Evolutionary conservation across 2,329 filamentous ascomycete genomes (phyloP).

Genomic region (Fusarium algeriense): DNA sequence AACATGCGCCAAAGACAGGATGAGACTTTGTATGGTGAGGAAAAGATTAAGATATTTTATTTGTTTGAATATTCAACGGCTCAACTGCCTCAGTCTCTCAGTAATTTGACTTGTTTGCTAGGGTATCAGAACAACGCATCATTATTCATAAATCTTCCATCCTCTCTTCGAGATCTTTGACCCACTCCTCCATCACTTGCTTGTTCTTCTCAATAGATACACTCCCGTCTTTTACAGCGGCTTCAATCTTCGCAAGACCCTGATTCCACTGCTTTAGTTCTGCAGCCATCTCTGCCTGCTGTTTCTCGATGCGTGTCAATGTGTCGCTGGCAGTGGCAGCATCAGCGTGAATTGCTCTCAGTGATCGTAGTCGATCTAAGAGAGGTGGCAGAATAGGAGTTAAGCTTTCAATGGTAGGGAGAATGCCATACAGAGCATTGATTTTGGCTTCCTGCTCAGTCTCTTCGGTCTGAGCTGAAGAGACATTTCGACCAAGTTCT

Average conservation of each 20-base stretch:
- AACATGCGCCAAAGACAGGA: background rate
- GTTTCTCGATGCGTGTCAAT: slow-evolving; percentile 80
- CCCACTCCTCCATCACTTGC: slow-evolving; percentile 87
- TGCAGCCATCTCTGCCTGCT: slow-evolving; percentile 83
- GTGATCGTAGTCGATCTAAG: slow-evolving; percentile 84
- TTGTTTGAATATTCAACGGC: background rate
- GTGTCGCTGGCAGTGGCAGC: slow-evolving; percentile 85
- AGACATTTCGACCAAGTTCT: slow-evolving; percentile 63
- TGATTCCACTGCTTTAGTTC: slow-evolving; percentile 91
- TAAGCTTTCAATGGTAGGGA: slow-evolving; percentile 89
- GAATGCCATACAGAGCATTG: slow-evolving; percentile 88
- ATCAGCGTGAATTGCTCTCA: slow-evolving; percentile 86
- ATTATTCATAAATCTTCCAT: slow-evolving; percentile 68
- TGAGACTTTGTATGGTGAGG: background rate
- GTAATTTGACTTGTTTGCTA: slow-evolving; percentile 34
- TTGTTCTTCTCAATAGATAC: slow-evolving; percentile 81
- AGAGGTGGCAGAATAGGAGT: slow-evolving; percentile 87
- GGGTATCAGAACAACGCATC: slow-evolving; percentile 50
- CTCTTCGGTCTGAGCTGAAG: slow-evolving; percentile 60
- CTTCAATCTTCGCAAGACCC: slow-evolving; percentile 82
- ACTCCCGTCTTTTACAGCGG: slow-evolving; percentile 77
- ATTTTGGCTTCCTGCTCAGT: slow-evolving; percentile 86
- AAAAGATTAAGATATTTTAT: background rate
- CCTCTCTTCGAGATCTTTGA: slow-evolving; percentile 85
- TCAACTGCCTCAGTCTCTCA: background rate